Evolutionary conservation across 805 yeast species (phyloP), one percentile per base, ranked within the genome.

Genomic region (Pichia scutulata): DNA sequence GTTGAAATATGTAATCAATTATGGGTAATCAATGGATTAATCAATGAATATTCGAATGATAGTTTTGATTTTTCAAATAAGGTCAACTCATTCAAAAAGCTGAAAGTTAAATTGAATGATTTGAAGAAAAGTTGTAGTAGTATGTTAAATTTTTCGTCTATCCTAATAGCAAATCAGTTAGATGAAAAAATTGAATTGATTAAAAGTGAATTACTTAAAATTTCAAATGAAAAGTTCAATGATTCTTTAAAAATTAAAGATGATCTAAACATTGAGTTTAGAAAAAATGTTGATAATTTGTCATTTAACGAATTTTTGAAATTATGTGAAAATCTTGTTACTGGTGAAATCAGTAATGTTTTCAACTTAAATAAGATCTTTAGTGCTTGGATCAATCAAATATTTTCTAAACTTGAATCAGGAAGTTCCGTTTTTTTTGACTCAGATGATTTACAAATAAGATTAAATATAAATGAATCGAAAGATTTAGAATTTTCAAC

Each of bases 1-100:
- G 51, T 64, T n/a, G 68, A 64, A n/a, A 44, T 60, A 1, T 63
- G 67, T 41, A 66, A 66, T 47, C 55, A 56, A 43, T 52, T 67
- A 26, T 65, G 68, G 68, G 55, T 63, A 12, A 57, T 67, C 24
- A 56, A 60, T 24, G 69, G 68, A 7, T 48, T 66, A 7, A 23
- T 65, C 14, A 58, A 53, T 33, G 69, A 67, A 42, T 44, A 63
- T 21, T 25, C 33, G 4, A 39, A 57, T 2, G 13, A 25, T 1
- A 40, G 49, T 28, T n/a, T 28, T 3, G 49, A 52, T 23, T 58
- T 63, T 37, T 56, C 50, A 18, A 37, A 49, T 4, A 43, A 50
- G 4, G 55, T 63, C 2, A 16, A 44, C 2, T 47, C 47, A 39
- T 57, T 40, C 21, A 21, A 43, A 6, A 66, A 63, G 47, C 46